A percentile compares a stretch with the other conserved stretches of the same genome.
Evolutionary conservation across 148 eudicot species (phyloP).

Genomic region (Amaranthus hypochondriacus): DNA sequence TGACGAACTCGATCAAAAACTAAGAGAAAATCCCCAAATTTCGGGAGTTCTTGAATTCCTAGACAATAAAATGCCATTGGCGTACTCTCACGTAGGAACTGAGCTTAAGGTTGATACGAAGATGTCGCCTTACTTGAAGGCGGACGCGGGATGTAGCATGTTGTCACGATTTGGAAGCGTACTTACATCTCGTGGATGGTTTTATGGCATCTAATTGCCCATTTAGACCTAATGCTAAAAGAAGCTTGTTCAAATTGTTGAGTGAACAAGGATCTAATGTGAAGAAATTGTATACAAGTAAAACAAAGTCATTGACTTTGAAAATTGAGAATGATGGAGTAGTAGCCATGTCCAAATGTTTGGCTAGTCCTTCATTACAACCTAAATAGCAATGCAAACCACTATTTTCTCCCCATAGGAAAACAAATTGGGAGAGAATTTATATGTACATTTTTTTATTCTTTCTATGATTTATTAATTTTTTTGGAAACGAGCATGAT

Average conservation of each 20-base stretch:
- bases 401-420: neutral
- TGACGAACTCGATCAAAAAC: constrained; percentile 51
- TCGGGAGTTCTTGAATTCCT: constrained; percentile 35
- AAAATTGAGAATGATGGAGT: constrained; percentile 40
- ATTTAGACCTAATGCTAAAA: constrained; percentile 71
- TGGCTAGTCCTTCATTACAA: constrained; percentile 59
- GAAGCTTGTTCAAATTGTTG: constrained; percentile 59
- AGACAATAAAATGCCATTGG: constrained; percentile 61
- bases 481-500: neutral
- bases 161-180: constrained; percentile 91
- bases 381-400: constrained; percentile 13
- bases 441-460: neutral
- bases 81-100: constrained; percentile 71
- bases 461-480: neutral
- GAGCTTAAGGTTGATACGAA: constrained; percentile 69
- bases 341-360: constrained; percentile 38
- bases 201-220: constrained; percentile 56
- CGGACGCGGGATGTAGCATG: constrained; percentile 77
- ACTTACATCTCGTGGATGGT: constrained; percentile 80
- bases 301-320: constrained; percentile 53
- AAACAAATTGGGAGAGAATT: neutral
- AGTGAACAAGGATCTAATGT: constrained; percentile 75
- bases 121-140: constrained; percentile 71
- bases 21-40: constrained; percentile 31
- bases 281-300: constrained; percentile 71